Conservation (phyloP, 148 eudicot genomes). For the Rhododendron griersonianum region DNA sequence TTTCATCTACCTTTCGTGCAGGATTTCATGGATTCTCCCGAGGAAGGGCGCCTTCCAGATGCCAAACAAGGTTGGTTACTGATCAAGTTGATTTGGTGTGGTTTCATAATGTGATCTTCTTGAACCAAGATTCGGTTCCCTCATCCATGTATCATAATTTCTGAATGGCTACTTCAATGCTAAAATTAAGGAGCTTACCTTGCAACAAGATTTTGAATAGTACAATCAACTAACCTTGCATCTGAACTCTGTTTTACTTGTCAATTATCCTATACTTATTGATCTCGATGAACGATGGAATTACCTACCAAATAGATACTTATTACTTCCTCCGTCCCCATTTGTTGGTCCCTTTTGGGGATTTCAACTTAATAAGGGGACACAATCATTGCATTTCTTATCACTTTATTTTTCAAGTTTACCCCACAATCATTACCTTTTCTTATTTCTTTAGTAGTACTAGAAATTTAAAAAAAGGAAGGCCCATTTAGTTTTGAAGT, state of each 20-base stretch:
- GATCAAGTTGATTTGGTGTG: background rate
- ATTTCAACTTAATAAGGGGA: background rate
- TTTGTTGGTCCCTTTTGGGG: background rate
- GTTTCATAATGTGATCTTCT: background rate
- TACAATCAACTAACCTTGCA: background rate
- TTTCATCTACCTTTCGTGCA: slow-evolving; percentile 11
- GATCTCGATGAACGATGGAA: background rate
- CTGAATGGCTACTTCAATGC: background rate
- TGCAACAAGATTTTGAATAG: background rate
- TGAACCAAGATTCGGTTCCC: background rate
- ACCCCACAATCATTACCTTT: too few relatives aligned
- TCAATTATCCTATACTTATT: background rate
- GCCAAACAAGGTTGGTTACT: slow-evolving; percentile 53
- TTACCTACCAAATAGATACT: background rate
- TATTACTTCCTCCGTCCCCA: background rate
- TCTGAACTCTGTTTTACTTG: background rate
- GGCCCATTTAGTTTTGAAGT: too few relatives aligned
- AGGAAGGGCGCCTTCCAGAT: slow-evolving; percentile 93
- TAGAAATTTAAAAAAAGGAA: too few relatives aligned
- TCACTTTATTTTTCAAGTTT: too few relatives aligned
- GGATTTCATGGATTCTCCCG: slow-evolving; percentile 52
- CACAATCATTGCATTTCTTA: background rate
- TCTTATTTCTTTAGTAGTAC: too few relatives aligned
- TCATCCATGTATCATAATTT: background rate
- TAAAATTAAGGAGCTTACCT: background rate